These are phyloP conservation scores for Zizania palustris DNA, from an alignment of 202 grass and related monocot genomes.

Conservation along the genomic window DNA sequence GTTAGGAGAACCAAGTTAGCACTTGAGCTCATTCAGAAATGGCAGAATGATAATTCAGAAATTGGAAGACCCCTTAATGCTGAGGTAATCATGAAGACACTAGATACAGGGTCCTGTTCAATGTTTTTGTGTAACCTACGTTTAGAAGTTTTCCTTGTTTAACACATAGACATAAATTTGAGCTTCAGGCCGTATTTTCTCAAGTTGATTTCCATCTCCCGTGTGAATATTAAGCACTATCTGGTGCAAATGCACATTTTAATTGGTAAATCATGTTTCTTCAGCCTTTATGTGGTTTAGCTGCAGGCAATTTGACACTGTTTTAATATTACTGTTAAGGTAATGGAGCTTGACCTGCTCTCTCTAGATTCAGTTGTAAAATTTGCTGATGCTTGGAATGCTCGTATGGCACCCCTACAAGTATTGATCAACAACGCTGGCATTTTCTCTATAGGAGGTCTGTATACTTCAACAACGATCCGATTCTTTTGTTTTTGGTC, in stretches of 20 bases:
- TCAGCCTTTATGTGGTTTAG: conserved; percentile 18
- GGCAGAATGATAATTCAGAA: conserved; percentile 84
- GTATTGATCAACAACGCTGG: conserved; percentile 97
- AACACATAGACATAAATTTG: background rate
- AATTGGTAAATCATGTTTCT: background rate
- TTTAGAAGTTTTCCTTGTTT: background rate
- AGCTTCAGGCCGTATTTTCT: conserved; percentile 9
- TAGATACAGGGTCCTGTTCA: background rate
- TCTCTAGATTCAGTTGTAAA: conserved; percentile 81
- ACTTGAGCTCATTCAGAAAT: conserved; percentile 91
- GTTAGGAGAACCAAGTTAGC: conserved; percentile 81
- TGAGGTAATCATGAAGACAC: conserved; percentile 70
- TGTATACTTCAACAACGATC: conserved; percentile 23
- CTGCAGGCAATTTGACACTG: conserved; percentile 23
- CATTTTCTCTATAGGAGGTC: conserved; percentile 94
- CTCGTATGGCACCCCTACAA: conserved; percentile 75
- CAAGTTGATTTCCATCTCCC: background rate
- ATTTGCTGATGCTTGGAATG: conserved; percentile 96
- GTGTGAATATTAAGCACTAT: background rate
- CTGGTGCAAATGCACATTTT: background rate
- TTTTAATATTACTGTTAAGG: conserved; percentile 59
- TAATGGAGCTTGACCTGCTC: conserved; percentile 94
- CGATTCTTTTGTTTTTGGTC: background rate
- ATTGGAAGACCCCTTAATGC: conserved; percentile 68
- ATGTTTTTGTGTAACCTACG: conserved; percentile 9